Evolutionary conservation across 768 basidiomycete genomes (phyloP).

Genomic region (Tylopilus sp.): DNA sequence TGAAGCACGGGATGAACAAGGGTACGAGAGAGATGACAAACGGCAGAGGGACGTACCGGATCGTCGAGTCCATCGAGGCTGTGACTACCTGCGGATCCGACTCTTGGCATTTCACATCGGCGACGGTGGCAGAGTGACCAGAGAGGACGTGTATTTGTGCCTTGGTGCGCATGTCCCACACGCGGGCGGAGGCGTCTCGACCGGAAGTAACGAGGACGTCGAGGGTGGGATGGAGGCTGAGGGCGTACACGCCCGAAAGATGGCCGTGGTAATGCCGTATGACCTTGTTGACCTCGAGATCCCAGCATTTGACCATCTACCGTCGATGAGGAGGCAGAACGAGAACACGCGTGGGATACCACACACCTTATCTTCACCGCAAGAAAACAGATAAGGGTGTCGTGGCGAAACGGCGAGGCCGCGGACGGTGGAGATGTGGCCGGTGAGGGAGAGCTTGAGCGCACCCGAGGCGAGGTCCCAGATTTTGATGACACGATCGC

Average conservation of each 20-base stretch:
- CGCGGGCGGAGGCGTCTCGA: constrained; percentile 93
- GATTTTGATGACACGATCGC: constrained; percentile 97
- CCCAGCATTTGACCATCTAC: constrained; percentile 99
- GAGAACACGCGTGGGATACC: neutral
- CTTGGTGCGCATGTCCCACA: constrained; percentile 99
- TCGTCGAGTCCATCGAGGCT: constrained; percentile 96
- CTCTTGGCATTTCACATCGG: constrained; percentile 94
- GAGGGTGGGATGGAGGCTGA: constrained; percentile 91
- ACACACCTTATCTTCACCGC: constrained; percentile 93
- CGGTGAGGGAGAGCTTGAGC: constrained; percentile 92
- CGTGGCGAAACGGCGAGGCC: constrained; percentile 89
- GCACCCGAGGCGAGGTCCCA: constrained; percentile 99
- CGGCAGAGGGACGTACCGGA: constrained; percentile 62
- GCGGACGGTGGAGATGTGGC: constrained; percentile 95
- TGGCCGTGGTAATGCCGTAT: constrained; percentile 99
- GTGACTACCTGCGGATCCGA: constrained; percentile 98
- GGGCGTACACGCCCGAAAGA: constrained; percentile 93
- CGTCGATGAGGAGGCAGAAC: neutral
- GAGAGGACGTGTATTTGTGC: constrained; percentile 90
- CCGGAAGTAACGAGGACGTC: constrained; percentile 95
- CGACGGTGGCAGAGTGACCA: constrained; percentile 93
- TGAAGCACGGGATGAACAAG: neutral
- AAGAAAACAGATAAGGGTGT: constrained; percentile 97
- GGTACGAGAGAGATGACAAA: neutral
- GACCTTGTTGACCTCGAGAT: constrained; percentile 97